A percentile compares a stretch with the other conserved stretches of the same genome.
phyloP scores from a whole-genome alignment of 495 filamentous ascomycete genomes.

The Aspergillus affinis region DNA sequence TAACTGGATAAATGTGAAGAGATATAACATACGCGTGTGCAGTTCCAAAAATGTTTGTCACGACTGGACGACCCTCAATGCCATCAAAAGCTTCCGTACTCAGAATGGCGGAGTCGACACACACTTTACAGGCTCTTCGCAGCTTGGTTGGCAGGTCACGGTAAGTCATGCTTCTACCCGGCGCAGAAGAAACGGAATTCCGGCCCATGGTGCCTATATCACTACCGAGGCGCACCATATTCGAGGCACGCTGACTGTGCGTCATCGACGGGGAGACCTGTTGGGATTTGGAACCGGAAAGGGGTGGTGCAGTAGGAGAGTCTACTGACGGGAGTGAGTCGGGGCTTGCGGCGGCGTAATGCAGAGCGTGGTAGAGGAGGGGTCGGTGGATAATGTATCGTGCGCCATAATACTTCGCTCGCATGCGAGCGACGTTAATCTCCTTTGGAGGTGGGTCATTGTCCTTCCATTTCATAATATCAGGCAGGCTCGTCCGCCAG shows the following conservation, averaged over 20 bases:
- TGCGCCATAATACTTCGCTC: slow-evolving; percentile 93
- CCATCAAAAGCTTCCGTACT: slow-evolving; percentile 88
- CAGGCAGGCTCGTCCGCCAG: slow-evolving; percentile 46
- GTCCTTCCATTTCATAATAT: slow-evolving; percentile 62
- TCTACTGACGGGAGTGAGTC: slow-evolving; percentile 30
- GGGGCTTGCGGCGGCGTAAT: slow-evolving; percentile 42
- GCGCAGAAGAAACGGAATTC: no score
- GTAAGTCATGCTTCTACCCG: slow-evolving; percentile 2
- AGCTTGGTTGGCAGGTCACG: slow-evolving; percentile 43
- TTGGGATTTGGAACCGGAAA: slow-evolving; percentile 32
- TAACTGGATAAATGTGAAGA: neutral
- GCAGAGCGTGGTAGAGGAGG: slow-evolving; percentile 66
- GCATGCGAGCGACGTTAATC: slow-evolving; percentile 80
- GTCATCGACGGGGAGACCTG: slow-evolving; percentile 33
- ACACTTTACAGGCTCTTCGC: slow-evolving; percentile 49
- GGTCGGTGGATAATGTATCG: slow-evolving; percentile 86
- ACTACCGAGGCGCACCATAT: slow-evolving; percentile 38
- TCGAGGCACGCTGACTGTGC: slow-evolving; percentile 23
- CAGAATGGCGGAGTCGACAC: slow-evolving; percentile 73
- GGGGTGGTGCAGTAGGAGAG: slow-evolving; percentile 31
- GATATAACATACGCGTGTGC: slow-evolving; percentile 82
- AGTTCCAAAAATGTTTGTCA: slow-evolving; percentile 94
- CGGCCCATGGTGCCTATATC: slow-evolving; percentile 29
- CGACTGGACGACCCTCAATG: slow-evolving; percentile 64
- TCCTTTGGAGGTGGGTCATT: slow-evolving; percentile 65